Evolutionary conservation across 345 rosid species (phyloP).

Genomic region (Combretum micranthum): DNA sequence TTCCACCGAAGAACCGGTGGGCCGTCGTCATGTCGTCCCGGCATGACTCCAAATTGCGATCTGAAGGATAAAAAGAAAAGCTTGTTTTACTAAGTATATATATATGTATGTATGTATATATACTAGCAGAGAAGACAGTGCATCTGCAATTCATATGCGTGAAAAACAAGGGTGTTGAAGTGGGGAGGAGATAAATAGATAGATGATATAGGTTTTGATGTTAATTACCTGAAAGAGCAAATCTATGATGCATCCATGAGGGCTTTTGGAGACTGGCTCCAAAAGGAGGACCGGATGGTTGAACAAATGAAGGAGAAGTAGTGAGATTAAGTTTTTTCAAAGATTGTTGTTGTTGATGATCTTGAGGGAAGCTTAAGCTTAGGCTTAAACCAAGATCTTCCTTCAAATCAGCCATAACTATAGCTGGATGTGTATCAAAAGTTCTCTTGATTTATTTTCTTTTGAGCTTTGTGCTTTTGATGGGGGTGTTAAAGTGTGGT

Average conservation of each 20-base stretch:
- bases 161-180: no score
- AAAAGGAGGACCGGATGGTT: constrained; percentile 28
- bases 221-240: constrained; percentile 33
- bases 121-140: no score
- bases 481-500: no score
- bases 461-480: no score
- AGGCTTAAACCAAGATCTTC: constrained; percentile 83
- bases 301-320: constrained; percentile 23
- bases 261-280: constrained; percentile 32
- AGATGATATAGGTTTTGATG: constrained; percentile 29
- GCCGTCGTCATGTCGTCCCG: neutral
- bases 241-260: constrained; percentile 34
- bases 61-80: constrained; percentile 37
- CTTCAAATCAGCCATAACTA: constrained; percentile 41
- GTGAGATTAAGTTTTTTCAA: constrained; percentile 35
- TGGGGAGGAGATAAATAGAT: constrained; percentile 9
- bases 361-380: constrained; percentile 55
- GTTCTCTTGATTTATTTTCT: no score
- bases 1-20: no score
- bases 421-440: no score
- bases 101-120: no score
- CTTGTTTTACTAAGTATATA: neutral
- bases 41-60: constrained; percentile 25
- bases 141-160: no score
- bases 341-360: constrained; percentile 18